These are phyloP conservation scores for Claviceps sp. DNA, from an alignment of 2,329 filamentous ascomycete genomes.

Conservation along the genomic window DNA sequence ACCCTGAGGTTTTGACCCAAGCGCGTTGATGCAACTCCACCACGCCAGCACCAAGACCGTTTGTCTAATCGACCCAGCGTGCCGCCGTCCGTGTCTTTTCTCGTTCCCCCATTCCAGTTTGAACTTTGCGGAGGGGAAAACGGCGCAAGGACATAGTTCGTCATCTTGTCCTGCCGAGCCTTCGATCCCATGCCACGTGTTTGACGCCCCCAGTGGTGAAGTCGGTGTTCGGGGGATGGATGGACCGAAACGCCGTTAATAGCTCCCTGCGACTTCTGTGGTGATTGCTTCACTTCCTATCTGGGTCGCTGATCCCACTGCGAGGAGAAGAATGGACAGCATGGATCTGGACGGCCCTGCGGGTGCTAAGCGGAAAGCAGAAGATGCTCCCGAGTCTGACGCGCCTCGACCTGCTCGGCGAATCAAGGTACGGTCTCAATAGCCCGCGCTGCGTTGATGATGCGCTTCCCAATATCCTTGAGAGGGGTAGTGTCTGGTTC, in stretches of 20 bases:
- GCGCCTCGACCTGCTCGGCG: slow-evolving; percentile 30
- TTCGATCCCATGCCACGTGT: background rate
- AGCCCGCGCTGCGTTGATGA: background rate
- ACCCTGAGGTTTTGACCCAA: background rate
- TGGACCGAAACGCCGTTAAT: background rate
- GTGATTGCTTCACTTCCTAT: background rate
- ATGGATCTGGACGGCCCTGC: slow-evolving; percentile 30
- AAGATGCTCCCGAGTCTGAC: slow-evolving; percentile 20
- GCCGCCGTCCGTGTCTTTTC: background rate
- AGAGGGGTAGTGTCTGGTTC: too few species aligned
- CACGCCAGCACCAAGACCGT: background rate
- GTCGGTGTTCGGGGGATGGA: background rate
- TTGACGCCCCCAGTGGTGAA: background rate
- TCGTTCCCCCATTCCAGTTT: too few species aligned
- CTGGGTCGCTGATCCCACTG: background rate
- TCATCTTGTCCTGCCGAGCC: background rate
- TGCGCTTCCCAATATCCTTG: background rate
- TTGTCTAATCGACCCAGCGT: background rate
- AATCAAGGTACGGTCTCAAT: slow-evolving; percentile 28
- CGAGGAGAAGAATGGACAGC: slow-evolving; percentile 13
- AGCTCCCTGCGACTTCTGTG: background rate
- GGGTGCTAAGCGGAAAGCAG: slow-evolving; percentile 38
- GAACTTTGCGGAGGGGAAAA: too few species aligned
- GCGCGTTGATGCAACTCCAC: background rate
- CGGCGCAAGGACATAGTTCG: too few species aligned